A percentile compares a stretch with the other conserved stretches of the same genome.
Conservation (phyloP, 2,329 filamentous ascomycete genomes). For the Cyphellophora europaea region DNA sequence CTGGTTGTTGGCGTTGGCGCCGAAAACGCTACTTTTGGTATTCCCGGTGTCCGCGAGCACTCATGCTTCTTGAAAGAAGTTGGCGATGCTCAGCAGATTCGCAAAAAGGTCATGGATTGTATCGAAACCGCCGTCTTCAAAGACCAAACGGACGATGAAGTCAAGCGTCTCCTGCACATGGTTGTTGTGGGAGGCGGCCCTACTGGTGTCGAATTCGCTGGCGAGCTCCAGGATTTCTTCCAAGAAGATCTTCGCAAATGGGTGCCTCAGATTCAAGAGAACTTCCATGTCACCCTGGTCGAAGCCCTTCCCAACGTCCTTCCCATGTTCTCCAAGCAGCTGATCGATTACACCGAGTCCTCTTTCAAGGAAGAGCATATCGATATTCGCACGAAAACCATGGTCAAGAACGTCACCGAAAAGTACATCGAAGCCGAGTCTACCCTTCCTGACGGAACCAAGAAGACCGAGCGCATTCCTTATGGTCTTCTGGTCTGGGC, state of each 20-base stretch:
- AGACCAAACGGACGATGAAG: constrained; percentile 78
- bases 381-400: constrained; percentile 94
- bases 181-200: constrained; percentile 90
- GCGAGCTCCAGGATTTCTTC: constrained; percentile 98
- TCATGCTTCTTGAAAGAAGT: constrained; percentile 99
- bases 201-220: constrained; percentile 95
- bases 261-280: constrained; percentile 86
- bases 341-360: constrained; percentile 98
- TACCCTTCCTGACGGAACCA: constrained; percentile 72
- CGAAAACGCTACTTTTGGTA: constrained; percentile 97
- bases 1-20: constrained; percentile 94
- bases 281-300: constrained; percentile 95
- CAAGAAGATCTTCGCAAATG: constrained; percentile 97
- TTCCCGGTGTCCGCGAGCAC: constrained; percentile 88
- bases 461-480: constrained; percentile 70
- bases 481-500: constrained; percentile 98
- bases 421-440: constrained; percentile 87
- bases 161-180: constrained; percentile 95
- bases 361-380: constrained; percentile 99
- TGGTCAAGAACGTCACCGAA: constrained; percentile 95
- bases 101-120: constrained; percentile 99
- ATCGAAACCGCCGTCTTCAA: constrained; percentile 98
- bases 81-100: constrained; percentile 86
- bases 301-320: constrained; percentile 94
- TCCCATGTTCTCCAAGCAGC: constrained; percentile 96